These are phyloP conservation scores for Euclidium syriacum DNA, from an alignment of 345 rosid species.

Conservation along the genomic window DNA sequence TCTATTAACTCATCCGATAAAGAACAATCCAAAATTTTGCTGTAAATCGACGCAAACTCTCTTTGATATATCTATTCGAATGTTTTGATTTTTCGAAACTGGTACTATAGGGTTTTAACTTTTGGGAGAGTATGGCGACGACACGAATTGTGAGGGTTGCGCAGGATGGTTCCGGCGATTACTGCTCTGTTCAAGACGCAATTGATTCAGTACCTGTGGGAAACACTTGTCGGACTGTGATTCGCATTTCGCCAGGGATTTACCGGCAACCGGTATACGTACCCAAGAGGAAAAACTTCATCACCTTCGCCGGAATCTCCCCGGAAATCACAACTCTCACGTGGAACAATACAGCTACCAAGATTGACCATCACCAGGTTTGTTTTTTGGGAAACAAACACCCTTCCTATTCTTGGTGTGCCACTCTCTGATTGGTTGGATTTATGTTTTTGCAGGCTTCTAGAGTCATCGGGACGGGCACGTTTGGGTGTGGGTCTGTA, in stretches of 20 bases:
- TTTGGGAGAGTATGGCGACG: constrained; percentile 38
- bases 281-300: constrained; percentile 86
- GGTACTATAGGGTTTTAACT: neutral
- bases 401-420: neutral
- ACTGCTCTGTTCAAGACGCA: constrained; percentile 76
- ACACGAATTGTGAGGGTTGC: constrained; percentile 53
- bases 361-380: constrained; percentile 91
- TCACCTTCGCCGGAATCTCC: constrained; percentile 69
- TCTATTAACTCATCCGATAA: neutral
- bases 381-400: constrained; percentile 28
- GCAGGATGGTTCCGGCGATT: constrained; percentile 71
- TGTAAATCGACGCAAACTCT: neutral
- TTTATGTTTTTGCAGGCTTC: constrained; percentile 36
- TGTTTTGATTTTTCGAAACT: neutral
- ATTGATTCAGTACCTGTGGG: constrained; percentile 69
- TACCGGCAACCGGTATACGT: constrained; percentile 81
- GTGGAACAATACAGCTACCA: constrained; percentile 83
- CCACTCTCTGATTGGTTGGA: neutral
- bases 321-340: constrained; percentile 73
- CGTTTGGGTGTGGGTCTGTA: constrained; percentile 85
- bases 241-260: constrained; percentile 72
- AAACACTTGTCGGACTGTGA: constrained; percentile 65
- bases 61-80: neutral
- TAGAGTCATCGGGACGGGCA: constrained; percentile 81
- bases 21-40: neutral